Conservation (phyloP, 805 yeast genomes). For the Wickerhamomyces tratensis region DNA sequence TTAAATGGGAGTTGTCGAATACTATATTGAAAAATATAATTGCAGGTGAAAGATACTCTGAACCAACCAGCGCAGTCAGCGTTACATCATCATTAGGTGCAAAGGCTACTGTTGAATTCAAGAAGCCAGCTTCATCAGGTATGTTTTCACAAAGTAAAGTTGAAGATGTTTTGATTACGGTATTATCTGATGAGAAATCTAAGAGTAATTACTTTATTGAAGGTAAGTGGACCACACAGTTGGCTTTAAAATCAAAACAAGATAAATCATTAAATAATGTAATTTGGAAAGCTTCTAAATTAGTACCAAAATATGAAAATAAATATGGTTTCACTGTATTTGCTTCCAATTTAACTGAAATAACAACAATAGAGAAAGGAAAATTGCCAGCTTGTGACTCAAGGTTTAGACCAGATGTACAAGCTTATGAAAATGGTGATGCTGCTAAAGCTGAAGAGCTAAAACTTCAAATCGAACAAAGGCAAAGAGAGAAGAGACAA, state of each 20-base stretch:
- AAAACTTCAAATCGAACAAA: constrained; percentile 65
- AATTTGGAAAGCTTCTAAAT: constrained; percentile 65
- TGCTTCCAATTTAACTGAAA: constrained; percentile 73
- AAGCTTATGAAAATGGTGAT: constrained; percentile 58
- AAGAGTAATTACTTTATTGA: constrained; percentile 14
- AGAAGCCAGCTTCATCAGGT: constrained; percentile 46
- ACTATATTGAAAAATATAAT: constrained; percentile 76
- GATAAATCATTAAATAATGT: constrained; percentile 20
- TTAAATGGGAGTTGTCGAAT: constrained; percentile 76
- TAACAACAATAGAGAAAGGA: constrained; percentile 60
- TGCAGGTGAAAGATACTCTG: constrained; percentile 92
- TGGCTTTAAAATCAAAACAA: constrained; percentile 28
- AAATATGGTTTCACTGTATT: constrained; percentile 84
- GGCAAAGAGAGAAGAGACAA: constrained; percentile 71
- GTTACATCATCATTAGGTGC: constrained; percentile 62
- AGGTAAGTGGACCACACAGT: constrained; percentile 82
- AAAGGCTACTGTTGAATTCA: constrained; percentile 64
- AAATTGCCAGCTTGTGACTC: constrained; percentile 79
- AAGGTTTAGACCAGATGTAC: constrained; percentile 80
- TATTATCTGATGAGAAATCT: constrained; percentile 11
- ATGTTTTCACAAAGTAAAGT: constrained; percentile 81
- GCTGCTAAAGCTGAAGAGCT: constrained; percentile 61
- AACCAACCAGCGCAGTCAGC: constrained; percentile 65
- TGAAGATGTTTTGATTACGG: constrained; percentile 46
- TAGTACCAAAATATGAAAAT: constrained; percentile 45